These are phyloP conservation scores for Eutrema heterophyllum DNA, from an alignment of 345 rosid genomes.

Conservation along the genomic window DNA sequence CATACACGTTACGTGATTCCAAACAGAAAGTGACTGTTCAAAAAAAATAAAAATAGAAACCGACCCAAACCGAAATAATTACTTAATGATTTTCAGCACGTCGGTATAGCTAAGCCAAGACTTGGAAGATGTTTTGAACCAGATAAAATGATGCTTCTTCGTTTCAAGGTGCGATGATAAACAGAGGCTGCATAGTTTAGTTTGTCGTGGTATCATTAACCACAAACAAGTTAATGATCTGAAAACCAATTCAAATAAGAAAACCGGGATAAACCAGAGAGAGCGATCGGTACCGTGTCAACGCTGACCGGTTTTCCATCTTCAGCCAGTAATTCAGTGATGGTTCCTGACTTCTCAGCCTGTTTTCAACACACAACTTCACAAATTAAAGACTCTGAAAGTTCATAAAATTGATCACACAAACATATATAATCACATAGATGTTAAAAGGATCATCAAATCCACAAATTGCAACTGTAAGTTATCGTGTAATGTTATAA, in stretches of 20 bases:
- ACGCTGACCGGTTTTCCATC: conserved; percentile 85
- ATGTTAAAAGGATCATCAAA: background rate
- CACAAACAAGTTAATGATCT: background rate
- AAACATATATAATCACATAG: background rate
- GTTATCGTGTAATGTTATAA: background rate
- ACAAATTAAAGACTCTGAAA: conserved; percentile 4
- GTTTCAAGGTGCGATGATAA: conserved; percentile 57
- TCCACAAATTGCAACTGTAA: background rate
- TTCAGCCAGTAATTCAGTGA: conserved; percentile 66
- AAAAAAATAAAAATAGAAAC: background rate
- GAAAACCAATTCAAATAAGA: background rate
- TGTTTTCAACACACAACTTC: conserved; percentile 25
- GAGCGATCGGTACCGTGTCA: conserved; percentile 53
- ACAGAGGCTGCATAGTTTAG: conserved; percentile 63
- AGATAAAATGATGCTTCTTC: background rate
- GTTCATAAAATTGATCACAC: background rate
- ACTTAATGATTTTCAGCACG: background rate
- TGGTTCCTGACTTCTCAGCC: conserved; percentile 96
- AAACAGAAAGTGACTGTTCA: background rate
- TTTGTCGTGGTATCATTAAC: background rate
- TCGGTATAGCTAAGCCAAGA: background rate
- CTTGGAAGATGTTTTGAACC: conserved; percentile 1
- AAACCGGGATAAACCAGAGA: conserved; percentile 1
- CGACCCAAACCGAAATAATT: conserved; percentile 7
- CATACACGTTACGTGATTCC: background rate